phyloP scores from a whole-genome alignment of 2,329 filamentous ascomycete genomes.

The Ophiostoma sp. region DNA sequence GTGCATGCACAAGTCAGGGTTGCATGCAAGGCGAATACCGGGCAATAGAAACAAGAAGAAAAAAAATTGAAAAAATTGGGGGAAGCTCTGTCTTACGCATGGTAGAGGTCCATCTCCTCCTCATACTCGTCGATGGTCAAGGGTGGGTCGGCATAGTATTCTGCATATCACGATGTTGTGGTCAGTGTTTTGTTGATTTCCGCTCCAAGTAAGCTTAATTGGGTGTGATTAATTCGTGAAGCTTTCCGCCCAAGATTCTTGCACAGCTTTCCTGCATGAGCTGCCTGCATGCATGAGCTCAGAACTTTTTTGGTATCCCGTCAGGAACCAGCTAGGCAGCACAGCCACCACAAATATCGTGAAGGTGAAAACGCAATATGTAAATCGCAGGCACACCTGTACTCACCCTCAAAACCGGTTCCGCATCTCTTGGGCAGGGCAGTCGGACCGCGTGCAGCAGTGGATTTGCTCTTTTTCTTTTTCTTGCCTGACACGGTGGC shows the following conservation, averaged over 20 bases:
- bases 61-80: not conserved
- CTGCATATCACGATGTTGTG: conserved; percentile 38
- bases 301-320: not conserved
- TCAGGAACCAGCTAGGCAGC: not conserved
- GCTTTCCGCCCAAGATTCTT: not conserved
- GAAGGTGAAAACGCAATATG: not conserved
- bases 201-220: not conserved
- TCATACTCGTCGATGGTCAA: conserved; percentile 68
- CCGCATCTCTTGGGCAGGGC: conserved; percentile 47
- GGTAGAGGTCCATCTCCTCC: conserved; percentile 68
- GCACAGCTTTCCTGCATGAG: not conserved
- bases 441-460: conserved; percentile 42
- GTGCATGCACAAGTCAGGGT: not conserved
- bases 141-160: conserved; percentile 77
- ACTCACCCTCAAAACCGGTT: conserved; percentile 67
- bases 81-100: conserved; percentile 48
- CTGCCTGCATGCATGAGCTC: not conserved
- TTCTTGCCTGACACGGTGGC: conserved; percentile 29
- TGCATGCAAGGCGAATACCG: conserved; percentile 5
- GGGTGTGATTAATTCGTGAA: not conserved
- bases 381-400: not conserved
- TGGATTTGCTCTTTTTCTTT: conserved; percentile 45
- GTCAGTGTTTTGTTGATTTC: not conserved
- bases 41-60: not conserved
- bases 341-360: not conserved